Evolutionary conservation across 2,329 filamentous ascomycete genomes (phyloP).

Genomic region (Diaporthe caulivora): DNA sequence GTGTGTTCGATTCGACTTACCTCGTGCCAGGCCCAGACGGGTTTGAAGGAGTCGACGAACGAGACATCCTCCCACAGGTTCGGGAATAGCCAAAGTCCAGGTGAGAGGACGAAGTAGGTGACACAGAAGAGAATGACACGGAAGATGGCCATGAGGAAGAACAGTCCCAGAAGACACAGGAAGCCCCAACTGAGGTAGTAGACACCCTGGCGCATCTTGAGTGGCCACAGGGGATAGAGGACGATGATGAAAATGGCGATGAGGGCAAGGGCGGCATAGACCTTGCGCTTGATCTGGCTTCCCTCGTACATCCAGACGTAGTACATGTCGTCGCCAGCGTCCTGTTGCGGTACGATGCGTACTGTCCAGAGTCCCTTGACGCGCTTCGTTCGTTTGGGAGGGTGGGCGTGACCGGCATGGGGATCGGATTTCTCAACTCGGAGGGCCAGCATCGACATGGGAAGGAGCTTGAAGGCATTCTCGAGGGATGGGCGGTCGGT

Average conservation of each 20-base stretch:
- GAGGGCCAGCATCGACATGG: slow-evolving; percentile 92
- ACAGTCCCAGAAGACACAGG: slow-evolving; percentile 88
- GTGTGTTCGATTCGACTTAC: slow-evolving; percentile 60
- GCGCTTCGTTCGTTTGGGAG: slow-evolving; percentile 82
- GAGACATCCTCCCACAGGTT: slow-evolving; percentile 99
- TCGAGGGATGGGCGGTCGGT: slow-evolving; percentile 90
- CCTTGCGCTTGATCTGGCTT: slow-evolving; percentile 91
- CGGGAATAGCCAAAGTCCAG: slow-evolving; percentile 97
- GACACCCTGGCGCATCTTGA: slow-evolving; percentile 89
- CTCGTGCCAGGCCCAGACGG: slow-evolving; percentile 98
- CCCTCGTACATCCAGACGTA: slow-evolving; percentile 98
- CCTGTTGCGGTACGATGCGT: slow-evolving; percentile 95
- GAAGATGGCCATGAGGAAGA: slow-evolving; percentile 98
- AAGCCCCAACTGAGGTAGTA: slow-evolving; percentile 98
- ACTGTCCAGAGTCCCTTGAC: slow-evolving; percentile 98
- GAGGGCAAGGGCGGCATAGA: slow-evolving; percentile 88
- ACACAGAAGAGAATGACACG: slow-evolving; percentile 93
- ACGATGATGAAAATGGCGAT: slow-evolving; percentile 88
- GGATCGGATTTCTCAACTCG: slow-evolving; percentile 87
- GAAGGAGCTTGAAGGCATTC: slow-evolving; percentile 94
- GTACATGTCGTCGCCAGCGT: slow-evolving; percentile 87
- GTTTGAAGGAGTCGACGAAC: slow-evolving; percentile 97
- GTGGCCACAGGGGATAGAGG: slow-evolving; percentile 95
- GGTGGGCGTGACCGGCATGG: slow-evolving; percentile 79
- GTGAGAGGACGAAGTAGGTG: slow-evolving; percentile 86